Percentiles rank a stretch among this genome's conserved stretches.
phyloP scores from a whole-genome alignment of 139 green algal genomes.

The Chlorella sorokiniana region DNA sequence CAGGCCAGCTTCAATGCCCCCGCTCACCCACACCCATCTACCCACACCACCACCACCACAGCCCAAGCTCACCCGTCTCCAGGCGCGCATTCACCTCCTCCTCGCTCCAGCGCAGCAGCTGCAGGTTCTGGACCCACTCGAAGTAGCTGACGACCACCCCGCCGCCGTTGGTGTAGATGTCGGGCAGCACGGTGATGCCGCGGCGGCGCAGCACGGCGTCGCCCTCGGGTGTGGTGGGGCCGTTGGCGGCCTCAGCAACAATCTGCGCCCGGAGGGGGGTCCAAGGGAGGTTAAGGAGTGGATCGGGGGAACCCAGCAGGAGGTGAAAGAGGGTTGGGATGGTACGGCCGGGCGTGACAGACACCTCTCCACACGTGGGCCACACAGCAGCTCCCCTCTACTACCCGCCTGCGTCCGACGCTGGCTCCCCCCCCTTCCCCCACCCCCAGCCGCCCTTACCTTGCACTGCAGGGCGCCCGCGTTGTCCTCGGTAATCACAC shows the following conservation, averaged over 20 bases:
- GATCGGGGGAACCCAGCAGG: conserved; percentile 84
- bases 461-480: conserved; percentile 24
- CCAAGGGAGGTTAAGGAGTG: neutral
- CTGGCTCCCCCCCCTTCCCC: neutral
- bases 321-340: neutral
- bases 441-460: neutral
- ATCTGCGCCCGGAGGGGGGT: conserved; percentile 27
- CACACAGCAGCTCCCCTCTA: neutral
- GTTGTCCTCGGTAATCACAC: conserved; percentile 58
- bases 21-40: too few species aligned
- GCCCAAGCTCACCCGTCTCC: conserved; percentile 46
- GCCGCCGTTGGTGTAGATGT: conserved; percentile 65
- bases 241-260: conserved; percentile 90
- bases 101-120: conserved; percentile 76
- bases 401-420: neutral
- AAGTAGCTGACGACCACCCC: conserved; percentile 84
- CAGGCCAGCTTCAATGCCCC: too few species aligned
- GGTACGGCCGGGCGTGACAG: too few species aligned
- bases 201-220: conserved; percentile 52
- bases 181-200: conserved; percentile 59
- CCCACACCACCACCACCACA: too few species aligned
- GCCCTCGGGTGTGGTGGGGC: conserved; percentile 73
- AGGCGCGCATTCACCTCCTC: conserved; percentile 68
- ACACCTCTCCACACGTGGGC: too few species aligned
- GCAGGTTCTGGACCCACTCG: conserved; percentile 82